A percentile compares a stretch with the other conserved stretches of the same genome.
phyloP scores from a whole-genome alignment of 1,139 yeast species.

The Hansenula lynferdii region DNA sequence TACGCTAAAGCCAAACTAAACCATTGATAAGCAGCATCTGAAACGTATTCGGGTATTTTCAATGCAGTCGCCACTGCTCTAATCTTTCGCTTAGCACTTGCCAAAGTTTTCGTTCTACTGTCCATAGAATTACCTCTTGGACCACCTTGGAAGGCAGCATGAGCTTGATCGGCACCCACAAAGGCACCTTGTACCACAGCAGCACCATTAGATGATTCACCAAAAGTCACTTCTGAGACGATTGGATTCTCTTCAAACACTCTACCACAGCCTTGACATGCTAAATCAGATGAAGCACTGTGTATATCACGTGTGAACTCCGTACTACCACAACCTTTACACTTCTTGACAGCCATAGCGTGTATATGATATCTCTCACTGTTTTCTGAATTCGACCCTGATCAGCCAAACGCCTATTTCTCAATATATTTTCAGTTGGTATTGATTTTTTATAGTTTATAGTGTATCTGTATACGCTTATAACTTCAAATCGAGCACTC shows the following conservation, averaged over 20 bases:
- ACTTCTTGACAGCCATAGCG: conserved; percentile 12
- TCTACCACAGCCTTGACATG: conserved; percentile 79
- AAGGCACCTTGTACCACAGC: conserved; percentile 95
- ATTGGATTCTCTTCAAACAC: conserved; percentile 91
- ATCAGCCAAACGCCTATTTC: no score
- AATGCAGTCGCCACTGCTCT: conserved; percentile 76
- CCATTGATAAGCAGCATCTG: conserved; percentile 87
- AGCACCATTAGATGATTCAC: conserved; percentile 89
- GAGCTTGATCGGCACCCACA: conserved; percentile 82
- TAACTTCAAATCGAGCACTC: no score
- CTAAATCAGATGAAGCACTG: conserved; percentile 69
- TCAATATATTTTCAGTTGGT: no score
- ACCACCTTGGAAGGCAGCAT: conserved; percentile 65
- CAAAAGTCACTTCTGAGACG: conserved; percentile 92
- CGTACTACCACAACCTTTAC: conserved; percentile 44
- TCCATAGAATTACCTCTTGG: conserved; percentile 58
- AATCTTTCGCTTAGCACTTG: conserved; percentile 75
- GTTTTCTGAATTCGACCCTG: no score
- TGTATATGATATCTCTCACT: no score
- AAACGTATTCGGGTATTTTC: conserved; percentile 74
- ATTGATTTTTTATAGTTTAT: no score
- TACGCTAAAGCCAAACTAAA: conserved; percentile 79
- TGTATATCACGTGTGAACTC: conserved; percentile 40
- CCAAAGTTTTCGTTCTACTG: conserved; percentile 81
- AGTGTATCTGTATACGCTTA: no score